These are phyloP conservation scores for Quercus dentata DNA, from an alignment of 306 rosid species.

Conservation along the genomic window DNA sequence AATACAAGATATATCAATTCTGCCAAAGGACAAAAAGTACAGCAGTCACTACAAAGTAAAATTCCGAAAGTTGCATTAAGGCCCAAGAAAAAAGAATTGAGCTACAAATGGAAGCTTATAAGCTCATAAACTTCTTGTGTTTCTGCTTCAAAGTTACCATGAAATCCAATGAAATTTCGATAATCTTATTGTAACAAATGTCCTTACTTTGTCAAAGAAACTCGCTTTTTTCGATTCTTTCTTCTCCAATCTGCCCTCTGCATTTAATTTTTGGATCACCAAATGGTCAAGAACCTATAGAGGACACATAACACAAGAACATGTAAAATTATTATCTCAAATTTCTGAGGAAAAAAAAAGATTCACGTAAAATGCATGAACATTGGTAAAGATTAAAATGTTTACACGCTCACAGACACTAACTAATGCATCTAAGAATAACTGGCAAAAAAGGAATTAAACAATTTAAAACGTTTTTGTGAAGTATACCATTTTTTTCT, in stretches of 20 bases:
- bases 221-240: constrained; percentile 92
- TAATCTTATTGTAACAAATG: constrained; percentile 6
- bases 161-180: constrained; percentile 3
- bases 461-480: neutral
- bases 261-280: constrained; percentile 98
- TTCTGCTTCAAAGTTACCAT: constrained; percentile 3
- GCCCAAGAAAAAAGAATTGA: neutral
- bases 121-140: neutral
- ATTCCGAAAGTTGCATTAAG: neutral
- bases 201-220: constrained; percentile 87
- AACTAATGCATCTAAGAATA: neutral
- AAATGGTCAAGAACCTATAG: constrained; percentile 93
- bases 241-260: constrained; percentile 98
- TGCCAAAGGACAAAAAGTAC: neutral
- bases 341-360: neutral
- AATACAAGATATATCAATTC: neutral
- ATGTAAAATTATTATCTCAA: constrained; percentile 13
- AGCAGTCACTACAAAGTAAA: neutral
- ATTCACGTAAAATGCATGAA: neutral
- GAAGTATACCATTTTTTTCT: constrained; percentile 86
- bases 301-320: constrained; percentile 29
- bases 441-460: neutral
- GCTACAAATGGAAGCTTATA: constrained; percentile 6
- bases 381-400: neutral
- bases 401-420: neutral